Base-by-base conservation (phyloP, 2,329 filamentous ascomycete species). In the Scedosporium minutisporum region DNA sequence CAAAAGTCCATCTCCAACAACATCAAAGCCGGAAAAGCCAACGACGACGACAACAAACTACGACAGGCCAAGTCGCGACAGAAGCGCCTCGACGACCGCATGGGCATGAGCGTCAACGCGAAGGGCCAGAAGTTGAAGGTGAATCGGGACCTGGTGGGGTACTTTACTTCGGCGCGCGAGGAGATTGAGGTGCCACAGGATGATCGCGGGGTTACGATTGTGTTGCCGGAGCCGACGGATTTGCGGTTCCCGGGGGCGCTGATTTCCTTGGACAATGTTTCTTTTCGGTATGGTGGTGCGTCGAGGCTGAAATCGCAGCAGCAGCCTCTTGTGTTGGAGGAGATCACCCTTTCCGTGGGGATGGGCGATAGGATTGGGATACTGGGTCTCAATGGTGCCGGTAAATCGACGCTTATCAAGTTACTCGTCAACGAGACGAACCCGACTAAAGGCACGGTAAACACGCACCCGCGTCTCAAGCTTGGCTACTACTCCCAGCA, bases 11-110 rank as follows among this genome's bases (percentile, higher is more conserved):
- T 96, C 60, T 80, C 83, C 21, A 83, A 87, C 64, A 93, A 90
- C 67, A 82, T 91, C 69, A 88, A 87, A 66, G 83, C 87, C 21
- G 91, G 90, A 6, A 89, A 87, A 71, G 86, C 86, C 58, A 88
- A 87, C 27, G 89, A 91, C 33, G 91, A 96, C 69, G 88, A 92
- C 67, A 93, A 93, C 71, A 93, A 92, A 71, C 79, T 96, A 2
- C 86, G 89, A n/a, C 89, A 93, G 76, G 91, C 90, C 3, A 93
- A 92, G 65, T 90, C 87, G 4, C 81, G 90, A 0, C 89, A 93
- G 75, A 93, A 92, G 78, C 93, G 91, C 71, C 80, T 96, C 1
- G 90, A 96, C 63, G 87, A 95, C 62, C 80, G 90, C 5, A 89
- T 87, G 85, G 91, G 91, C 0, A 73, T 96, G 68, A 82, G 93